Base-by-base conservation (phyloP, 495 filamentous ascomycete genomes). In the Penicillium verhagenii region DNA sequence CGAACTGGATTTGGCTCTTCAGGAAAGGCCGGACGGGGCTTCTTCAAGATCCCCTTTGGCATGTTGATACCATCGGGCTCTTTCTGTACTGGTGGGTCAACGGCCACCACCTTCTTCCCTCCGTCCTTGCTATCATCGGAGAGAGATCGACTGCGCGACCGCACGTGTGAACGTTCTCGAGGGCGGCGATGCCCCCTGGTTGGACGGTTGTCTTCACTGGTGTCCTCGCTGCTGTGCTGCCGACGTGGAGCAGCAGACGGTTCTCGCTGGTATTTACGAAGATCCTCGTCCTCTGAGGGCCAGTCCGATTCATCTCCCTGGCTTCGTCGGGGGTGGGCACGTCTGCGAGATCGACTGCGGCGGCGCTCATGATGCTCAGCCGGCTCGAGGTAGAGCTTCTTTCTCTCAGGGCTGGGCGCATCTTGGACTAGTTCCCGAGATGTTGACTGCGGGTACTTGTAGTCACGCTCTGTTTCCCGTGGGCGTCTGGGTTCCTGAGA, bases 1-100 rank as follows among this genome's bases (percentile, higher is more conserved):
- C 91, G 76, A n/a, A 92, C 81, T 1, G 87, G 84, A 47, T 86
- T 82, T 0, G 82, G 79, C 26, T 95, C 83, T 59, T 94, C 90
- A 0, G 90, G 90, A 68, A 95, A 96, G 56, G 86, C 86, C 20
- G 79, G 76, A 3, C 80, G 84, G 0, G 90, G 90, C 31, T 79
- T 72, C 66, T 90, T 90, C 11, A 96, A 74, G 37, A 89, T 91
- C 6, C 86, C 78, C 65, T 86, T 90, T n/a, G 86, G 82, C 10
- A 70, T 59, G 6, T 56, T 38, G n/a, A n/a, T n/a, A n/a, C n/a
- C n/a, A 45, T 79, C 75, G 5, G 63, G 50, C 29, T 76, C 75
- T 52, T 72, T 76, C 2, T 56, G 57, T 3, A 47, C 35, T 6
- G 64, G 52, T 8, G 65, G 65, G 1, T 74, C 72, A 11, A 74